phyloP scores from a whole-genome alignment of 495 filamentous ascomycete genomes.

The Neurospora sp. region DNA sequence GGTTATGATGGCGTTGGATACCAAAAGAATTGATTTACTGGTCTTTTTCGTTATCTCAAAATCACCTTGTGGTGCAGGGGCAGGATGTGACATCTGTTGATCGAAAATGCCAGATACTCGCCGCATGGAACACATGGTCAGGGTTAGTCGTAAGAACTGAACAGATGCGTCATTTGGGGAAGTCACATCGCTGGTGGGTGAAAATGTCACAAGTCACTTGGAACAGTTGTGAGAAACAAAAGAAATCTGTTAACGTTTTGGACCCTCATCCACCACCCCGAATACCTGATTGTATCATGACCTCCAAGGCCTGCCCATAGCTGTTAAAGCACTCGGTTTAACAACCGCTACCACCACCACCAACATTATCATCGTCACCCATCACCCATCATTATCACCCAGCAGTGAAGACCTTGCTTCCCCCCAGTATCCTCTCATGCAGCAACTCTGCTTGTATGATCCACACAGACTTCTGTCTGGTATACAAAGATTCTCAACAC shows the following conservation, averaged over 20 bases:
- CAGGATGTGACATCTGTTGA: not conserved
- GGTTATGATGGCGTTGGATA: not conserved
- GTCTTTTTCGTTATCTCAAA: not conserved
- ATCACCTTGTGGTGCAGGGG: not conserved
- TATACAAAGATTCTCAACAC: not conserved
- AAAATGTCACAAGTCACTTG: not conserved
- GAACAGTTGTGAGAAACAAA: not conserved
- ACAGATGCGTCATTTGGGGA: not conserved
- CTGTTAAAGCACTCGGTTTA: not conserved
- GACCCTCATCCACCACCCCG: not conserved
- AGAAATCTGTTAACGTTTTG: not conserved
- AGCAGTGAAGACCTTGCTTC: not conserved
- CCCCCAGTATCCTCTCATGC: not conserved
- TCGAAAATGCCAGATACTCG: not conserved
- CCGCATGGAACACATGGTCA: not conserved
- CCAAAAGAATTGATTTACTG: not conserved
- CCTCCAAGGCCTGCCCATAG: not conserved
- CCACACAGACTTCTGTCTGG: not conserved
- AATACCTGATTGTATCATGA: not conserved
- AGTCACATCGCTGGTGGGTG: not conserved
- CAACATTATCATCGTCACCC: not conserved
- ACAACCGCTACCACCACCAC: not conserved
- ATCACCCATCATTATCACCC: not conserved
- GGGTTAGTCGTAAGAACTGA: not conserved
- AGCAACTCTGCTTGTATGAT: not conserved